Evolutionary conservation across 2,329 filamentous ascomycete species (phyloP), one percentile per base, ranked within the genome.

Genomic region (Amesomyces nigricolor): DNA sequence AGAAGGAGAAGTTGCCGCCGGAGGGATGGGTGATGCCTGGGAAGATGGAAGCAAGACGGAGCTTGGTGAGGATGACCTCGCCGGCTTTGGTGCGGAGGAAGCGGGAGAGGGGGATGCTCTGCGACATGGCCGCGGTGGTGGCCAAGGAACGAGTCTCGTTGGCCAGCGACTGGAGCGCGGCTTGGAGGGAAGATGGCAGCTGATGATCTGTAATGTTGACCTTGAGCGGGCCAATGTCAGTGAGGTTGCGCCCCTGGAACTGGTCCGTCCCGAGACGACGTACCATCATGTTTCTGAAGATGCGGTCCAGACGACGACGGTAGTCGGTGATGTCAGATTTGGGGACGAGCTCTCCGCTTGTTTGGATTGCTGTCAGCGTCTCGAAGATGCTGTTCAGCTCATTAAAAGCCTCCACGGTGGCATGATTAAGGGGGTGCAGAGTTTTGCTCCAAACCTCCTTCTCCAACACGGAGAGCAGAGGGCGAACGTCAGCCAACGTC

Each of bases 121-220:
- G 35, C 0, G 37, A 13, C 1, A 48, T 37, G 4, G 53, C 42
- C 2, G 55, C 47, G 7, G 19, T 17, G 2, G 16, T n/a, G 3
- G 48, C 47, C 14, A 39, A 30, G 2, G 51, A 13, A 10, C 43
- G 19, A n/a, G 57, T 54, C 5, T 14, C 26, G 52, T 54, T 37
- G 37, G 59, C 58, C 6, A 63, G 49, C 1, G 43, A 10, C 3
- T 57, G 54, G 13, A 62, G 32, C 26, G n/a, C 22, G 11, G 26
- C 43, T 2, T 26, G 17, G 5, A 56, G 29, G 1, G 43, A 19
- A 10, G 14, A 13, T 3, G 59, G 60, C 0, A 62, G 51, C 7
- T 39, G 32, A 57, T 63, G 62, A 47, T 63, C 58, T 19, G 54
- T 50, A 38, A 64, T 63, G 42, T 57, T 54, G 51, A 64, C 61